These are phyloP conservation scores for Heliamphora exappendiculata DNA, from an alignment of 148 eudicot genomes.

Conservation along the genomic window DNA sequence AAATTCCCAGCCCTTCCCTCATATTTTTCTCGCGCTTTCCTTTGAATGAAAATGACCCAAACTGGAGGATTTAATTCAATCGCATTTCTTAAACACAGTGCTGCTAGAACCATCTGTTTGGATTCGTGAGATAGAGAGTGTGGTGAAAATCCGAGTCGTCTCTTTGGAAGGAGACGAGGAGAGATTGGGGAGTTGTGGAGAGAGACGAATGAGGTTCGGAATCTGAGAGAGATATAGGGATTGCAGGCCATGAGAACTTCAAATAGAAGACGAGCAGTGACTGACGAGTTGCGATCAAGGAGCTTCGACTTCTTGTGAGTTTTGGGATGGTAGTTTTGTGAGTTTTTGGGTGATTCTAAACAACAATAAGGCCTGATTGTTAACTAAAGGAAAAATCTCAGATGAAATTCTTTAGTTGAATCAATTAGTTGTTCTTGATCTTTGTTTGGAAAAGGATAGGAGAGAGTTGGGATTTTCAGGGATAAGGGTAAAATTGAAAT, in stretches of 20 bases:
- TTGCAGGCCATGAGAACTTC: conserved; percentile 22
- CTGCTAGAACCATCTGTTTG: conserved; percentile 5
- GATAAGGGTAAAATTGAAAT: too few relatives aligned
- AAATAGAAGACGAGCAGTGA: neutral
- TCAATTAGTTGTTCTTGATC: too few relatives aligned
- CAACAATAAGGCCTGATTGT: too few relatives aligned
- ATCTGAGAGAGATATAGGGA: conserved; percentile 7
- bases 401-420: too few relatives aligned
- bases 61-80: too few relatives aligned
- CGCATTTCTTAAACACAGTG: too few relatives aligned
- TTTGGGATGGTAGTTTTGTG: neutral
- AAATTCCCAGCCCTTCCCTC: conserved; percentile 28
- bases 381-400: too few relatives aligned
- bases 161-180: neutral
- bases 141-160: neutral
- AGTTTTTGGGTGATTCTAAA: too few relatives aligned
- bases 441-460: too few relatives aligned
- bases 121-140: conserved; percentile 6
- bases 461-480: too few relatives aligned
- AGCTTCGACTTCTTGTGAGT: neutral
- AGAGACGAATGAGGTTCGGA: neutral
- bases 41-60: neutral
- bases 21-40: conserved; percentile 15
- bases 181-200: conserved; percentile 6
- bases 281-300: neutral